Conservation (phyloP, 345 rosid genomes). For the Dovyalis caffra region DNA sequence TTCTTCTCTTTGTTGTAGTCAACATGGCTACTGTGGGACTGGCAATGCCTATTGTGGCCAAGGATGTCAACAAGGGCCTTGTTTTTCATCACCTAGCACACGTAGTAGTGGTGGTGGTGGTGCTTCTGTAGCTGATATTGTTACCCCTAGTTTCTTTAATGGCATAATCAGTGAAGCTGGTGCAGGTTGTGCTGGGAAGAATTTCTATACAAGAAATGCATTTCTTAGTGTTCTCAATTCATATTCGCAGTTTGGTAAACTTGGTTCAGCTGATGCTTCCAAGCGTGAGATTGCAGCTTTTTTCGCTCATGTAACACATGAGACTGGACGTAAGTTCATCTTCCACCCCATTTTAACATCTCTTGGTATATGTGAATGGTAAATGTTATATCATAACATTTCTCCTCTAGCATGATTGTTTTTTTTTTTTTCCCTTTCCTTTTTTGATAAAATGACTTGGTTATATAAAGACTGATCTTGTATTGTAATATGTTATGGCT, state of each 20-base stretch:
- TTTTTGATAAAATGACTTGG: no score
- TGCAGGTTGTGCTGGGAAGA: constrained; percentile 34
- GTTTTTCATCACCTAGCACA: not conserved
- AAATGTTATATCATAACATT: no score
- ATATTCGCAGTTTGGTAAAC: constrained; percentile 34
- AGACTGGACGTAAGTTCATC: constrained; percentile 41
- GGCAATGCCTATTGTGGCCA: constrained; percentile 23
- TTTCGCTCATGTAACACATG: constrained; percentile 52
- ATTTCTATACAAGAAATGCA: constrained; percentile 38
- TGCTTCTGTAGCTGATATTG: constrained; percentile 23
- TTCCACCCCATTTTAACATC: no score
- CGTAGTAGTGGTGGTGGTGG: not conserved
- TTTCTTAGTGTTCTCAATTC: constrained; percentile 30
- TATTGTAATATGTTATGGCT: no score
- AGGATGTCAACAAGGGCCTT: constrained; percentile 32
- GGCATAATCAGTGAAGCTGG: constrained; percentile 36
- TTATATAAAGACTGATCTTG: no score
- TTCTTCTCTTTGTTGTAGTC: constrained; percentile 23
- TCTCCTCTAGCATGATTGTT: no score
- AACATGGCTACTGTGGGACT: constrained; percentile 35
- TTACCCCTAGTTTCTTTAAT: constrained; percentile 40
- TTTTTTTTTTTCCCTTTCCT: no score
- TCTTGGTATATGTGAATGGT: no score
- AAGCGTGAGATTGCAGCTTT: constrained; percentile 53
- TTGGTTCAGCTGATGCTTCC: constrained; percentile 35